phyloP scores from a whole-genome alignment of 1,284 basidiomycete species.

The Ustilago loliicola region DNA sequence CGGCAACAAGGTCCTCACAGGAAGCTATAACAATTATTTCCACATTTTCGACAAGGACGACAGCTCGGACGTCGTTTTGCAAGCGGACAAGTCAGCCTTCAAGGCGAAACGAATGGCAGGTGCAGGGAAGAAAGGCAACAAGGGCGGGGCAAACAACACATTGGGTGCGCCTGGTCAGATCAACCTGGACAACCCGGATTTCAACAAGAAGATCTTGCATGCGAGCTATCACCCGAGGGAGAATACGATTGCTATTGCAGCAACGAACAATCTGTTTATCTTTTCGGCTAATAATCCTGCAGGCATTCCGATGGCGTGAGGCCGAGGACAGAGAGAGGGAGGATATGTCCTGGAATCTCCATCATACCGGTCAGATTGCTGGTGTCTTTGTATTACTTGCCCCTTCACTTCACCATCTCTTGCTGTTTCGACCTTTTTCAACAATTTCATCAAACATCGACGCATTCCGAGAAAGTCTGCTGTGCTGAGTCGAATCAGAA shows the following conservation, averaged over 20 bases:
- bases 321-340: background rate
- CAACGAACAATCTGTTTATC: constrained; percentile 72
- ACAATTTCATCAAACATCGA: background rate
- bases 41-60: constrained; percentile 97
- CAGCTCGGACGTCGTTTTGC: constrained; percentile 89
- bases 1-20: constrained; percentile 75
- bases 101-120: constrained; percentile 91
- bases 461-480: background rate
- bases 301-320: constrained; percentile 51
- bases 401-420: background rate
- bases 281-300: constrained; percentile 73
- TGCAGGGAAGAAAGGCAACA: constrained; percentile 80
- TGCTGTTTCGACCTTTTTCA: background rate
- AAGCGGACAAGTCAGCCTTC: constrained; percentile 99
- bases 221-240: constrained; percentile 94
- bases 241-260: constrained; percentile 82
- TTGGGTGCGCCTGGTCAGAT: constrained; percentile 74
- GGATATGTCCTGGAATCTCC: background rate
- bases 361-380: background rate
- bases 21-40: constrained; percentile 99
- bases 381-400: constrained; percentile 4
- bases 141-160: constrained; percentile 75
- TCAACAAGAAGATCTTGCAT: constrained; percentile 95
- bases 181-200: constrained; percentile 73
- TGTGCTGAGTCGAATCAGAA: background rate